Evolutionary conservation across 2,329 filamentous ascomycete genomes (phyloP), one percentile per base, ranked within the genome.

Genomic region (Aspergillus persii): DNA sequence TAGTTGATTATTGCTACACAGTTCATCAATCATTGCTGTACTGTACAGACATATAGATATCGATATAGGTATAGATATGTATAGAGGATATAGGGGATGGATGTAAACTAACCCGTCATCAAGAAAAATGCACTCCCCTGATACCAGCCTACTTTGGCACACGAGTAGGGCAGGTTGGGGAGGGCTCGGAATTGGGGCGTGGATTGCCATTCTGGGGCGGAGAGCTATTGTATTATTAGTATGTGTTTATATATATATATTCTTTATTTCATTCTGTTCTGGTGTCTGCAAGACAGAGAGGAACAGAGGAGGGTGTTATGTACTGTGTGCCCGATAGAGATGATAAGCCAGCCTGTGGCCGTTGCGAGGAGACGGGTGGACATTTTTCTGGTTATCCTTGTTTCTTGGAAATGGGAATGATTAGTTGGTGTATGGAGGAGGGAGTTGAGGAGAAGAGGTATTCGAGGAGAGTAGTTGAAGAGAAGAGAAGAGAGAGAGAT

Each of bases 81-180:
- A 44, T 18, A n/a, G 30, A 11, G 12, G 9, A 31, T 18, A 39
- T 11, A 18, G 18, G 18, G 18, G 23, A 18, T 5, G n/a, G 41
- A 30, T 5, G 12, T 2, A 39, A 12, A n/a, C 11, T 5, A 29
- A 68, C 66, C 67, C 8, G 59, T 66, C 31, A 69, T 58, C 11
- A 69, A 9, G 51, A 69, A 64, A 44, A 64, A 69, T 1, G 54
- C 65, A 54, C 66, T 67, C 2, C 67, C 67, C 54, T 69, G 67
- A n/a, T 64, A 70, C 68, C 68, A 70, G 12, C 68, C 68, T 2
- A 60, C 66, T 8, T 57, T 63, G 23, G 62, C 65, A 44, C 68
- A 65, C 4, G 67, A 65, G 36, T 62, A 68, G 47, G 68, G 63
- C 2, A 68, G 60, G 50, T 48, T 63, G 8, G 67, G 68, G 3